Base-by-base conservation (phyloP, 2,329 filamentous ascomycete species). In the Claviceps sp. region DNA sequence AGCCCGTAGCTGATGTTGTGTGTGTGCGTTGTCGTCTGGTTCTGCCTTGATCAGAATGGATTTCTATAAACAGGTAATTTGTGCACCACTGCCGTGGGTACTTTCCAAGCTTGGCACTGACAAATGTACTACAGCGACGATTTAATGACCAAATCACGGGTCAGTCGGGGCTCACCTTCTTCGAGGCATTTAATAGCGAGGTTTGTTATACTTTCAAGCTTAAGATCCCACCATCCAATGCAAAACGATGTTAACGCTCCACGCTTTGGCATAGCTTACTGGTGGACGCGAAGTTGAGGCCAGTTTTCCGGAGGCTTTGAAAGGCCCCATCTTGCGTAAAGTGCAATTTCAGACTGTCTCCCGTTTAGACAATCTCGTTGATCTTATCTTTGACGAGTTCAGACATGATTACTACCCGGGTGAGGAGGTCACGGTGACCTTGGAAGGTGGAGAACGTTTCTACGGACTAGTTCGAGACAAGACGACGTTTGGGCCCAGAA, bases 71-170 rank as follows among this genome's bases (percentile, higher is more conserved):
- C 88, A 94, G 79, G 87, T 87, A 47, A 50, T 49, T 44, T 40
- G 45, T 36, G 5, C 13, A 14, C 44, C n/a, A 22, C 22, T 13
- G 8, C 4, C 23, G 5, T 40, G 22, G 11, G 14, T 2, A 36
- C 14, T 11, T n/a, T 9, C 11, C 9, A 17, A 23, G 5, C 37
- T 20, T 17, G 23, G 13, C 14, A 29, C 50, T 54, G 5, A 54
- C 29, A 50, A 23, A 29, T 36, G 59, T 14, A 48, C 34, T 47
- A 44, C 60, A 91, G 83, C 87, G 83, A 63, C 82, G 85, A 51
- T 98, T 97, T 67, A 95, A 94, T 55, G 95, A 94, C 68, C 87
- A 95, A 65, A 94, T 97, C 58, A 95, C 89, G 13, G 93, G 93
- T 50, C 91, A 95, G 66, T 94, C 89, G 34, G 85, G 85, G 50